Conservation (phyloP, 2,329 filamentous ascomycete genomes). For the Emergomyces orientalis region DNA sequence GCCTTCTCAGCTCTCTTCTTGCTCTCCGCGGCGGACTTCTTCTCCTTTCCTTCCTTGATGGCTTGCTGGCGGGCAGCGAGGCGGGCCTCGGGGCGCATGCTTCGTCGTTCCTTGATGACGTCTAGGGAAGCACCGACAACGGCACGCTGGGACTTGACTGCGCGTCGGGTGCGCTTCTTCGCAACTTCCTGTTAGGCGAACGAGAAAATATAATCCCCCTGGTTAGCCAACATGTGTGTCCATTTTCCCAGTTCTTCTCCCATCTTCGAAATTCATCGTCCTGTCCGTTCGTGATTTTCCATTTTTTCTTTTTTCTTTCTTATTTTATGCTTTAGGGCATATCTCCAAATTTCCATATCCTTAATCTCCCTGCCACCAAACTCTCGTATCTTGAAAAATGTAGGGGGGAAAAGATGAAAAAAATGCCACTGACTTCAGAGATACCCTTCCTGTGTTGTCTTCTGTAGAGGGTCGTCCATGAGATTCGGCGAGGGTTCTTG, state of each 20-base stretch:
- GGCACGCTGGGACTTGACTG: slow-evolving; percentile 96
- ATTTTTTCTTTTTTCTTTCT: neutral
- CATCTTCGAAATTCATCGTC: slow-evolving; percentile 1
- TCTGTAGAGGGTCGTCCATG: slow-evolving; percentile 97
- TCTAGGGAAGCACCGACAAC: slow-evolving; percentile 99
- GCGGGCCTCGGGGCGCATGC: slow-evolving; percentile 90
- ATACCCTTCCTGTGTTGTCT: slow-evolving; percentile 99
- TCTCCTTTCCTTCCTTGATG: slow-evolving; percentile 98
- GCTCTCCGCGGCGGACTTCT: slow-evolving; percentile 79
- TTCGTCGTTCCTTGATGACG: slow-evolving; percentile 98
- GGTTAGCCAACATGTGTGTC: slow-evolving; percentile 3
- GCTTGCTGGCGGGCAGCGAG: slow-evolving; percentile 78
- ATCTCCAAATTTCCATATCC: neutral
- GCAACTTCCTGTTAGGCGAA: slow-evolving; percentile 71
- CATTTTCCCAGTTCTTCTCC: slow-evolving; percentile 8
- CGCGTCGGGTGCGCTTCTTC: slow-evolving; percentile 98
- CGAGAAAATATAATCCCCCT: slow-evolving; percentile 12
- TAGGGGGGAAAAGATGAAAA: neutral
- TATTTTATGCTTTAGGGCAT: neutral
- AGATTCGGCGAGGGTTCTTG: slow-evolving; percentile 99
- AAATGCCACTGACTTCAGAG: slow-evolving; percentile 74
- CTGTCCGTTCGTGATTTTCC: neutral
- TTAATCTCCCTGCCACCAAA: neutral
- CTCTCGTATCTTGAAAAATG: neutral
- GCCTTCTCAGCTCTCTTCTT: slow-evolving; percentile 99